phyloP scores from a whole-genome alignment of 116 monocot species.

The Zostera marina region DNA sequence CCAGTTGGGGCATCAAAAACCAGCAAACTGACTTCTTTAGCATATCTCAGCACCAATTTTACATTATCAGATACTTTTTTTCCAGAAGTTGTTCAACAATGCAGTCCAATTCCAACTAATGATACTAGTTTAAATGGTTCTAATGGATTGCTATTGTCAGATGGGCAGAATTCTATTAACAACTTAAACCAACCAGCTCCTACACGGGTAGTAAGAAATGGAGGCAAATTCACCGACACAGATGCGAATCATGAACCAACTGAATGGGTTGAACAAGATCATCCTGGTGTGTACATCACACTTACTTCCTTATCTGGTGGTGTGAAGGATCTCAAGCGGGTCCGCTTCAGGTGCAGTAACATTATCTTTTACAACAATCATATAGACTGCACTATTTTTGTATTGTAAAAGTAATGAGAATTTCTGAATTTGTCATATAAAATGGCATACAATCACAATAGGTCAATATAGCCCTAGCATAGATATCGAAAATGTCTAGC shows the following conservation, averaged over 20 bases:
- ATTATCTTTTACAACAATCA: background rate
- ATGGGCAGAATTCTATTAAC: constrained; percentile 20
- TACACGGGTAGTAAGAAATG: constrained; percentile 36
- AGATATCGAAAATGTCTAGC: too few relatives aligned
- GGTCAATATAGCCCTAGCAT: too few relatives aligned
- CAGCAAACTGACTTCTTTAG: constrained; percentile 33
- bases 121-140: constrained; percentile 38
- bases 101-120: constrained; percentile 13
- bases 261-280: constrained; percentile 99
- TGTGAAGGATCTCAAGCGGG: constrained; percentile 79
- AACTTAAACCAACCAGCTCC: constrained; percentile 26
- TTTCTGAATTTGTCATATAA: too few relatives aligned
- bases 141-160: constrained; percentile 15
- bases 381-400: too few relatives aligned
- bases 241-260: constrained; percentile 22
- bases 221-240: constrained; percentile 29
- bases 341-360: constrained; percentile 83
- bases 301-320: constrained; percentile 72
- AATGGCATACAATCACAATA: too few relatives aligned
- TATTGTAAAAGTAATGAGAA: too few relatives aligned
- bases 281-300: constrained; percentile 95
- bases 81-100: constrained; percentile 25
- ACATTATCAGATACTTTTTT: constrained; percentile 33
- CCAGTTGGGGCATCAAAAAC: constrained; percentile 55
- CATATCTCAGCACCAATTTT: constrained; percentile 31